Evolutionary conservation across 1,284 basidiomycete species (phyloP), one percentile per base, ranked within the genome.

Genomic region (Tranzscheliella williamsii): DNA sequence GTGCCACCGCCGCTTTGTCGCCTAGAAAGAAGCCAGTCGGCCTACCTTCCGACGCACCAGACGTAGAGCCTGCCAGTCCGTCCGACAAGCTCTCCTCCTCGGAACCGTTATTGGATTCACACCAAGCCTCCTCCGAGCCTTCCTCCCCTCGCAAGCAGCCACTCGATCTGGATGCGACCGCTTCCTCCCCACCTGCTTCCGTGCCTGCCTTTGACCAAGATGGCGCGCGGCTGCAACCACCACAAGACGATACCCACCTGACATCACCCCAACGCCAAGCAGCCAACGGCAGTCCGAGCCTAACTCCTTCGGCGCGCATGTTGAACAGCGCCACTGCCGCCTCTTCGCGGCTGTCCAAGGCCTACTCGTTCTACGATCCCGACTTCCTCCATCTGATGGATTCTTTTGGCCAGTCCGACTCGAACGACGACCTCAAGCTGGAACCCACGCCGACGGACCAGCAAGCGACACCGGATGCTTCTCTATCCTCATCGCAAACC

Each of bases 311-410:
- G n/a, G n/a, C n/a, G n/a, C n/a, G n/a, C n/a, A n/a, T n/a, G n/a
- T n/a, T n/a, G n/a, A n/a, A n/a, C n/a, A 29, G 27, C 11, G 60
- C 60, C 3, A 53, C 60, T 0, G 46, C 44, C 9, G 46, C 56
- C 18, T 61, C 52, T 2, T 53, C 52, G 4, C 47, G 63, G 5
- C 37, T 57, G 5, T 60, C 63, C 24, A 61, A 63, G 33, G 84
- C 88, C 20, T 87, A 90, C 72, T 91, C 89, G 8, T 84, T 92
- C 81, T 86, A 85, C 62, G 83, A 85, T 31, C 81, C 84, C 2
- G 90, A 91, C 76, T 90, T 92, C 62, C 84, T 86, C 1, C 74
- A 76, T 31, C 72, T 81, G 32, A 70, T 81, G 35, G 77, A 79
- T 36, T 72, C 75, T 11, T 76, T 81, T 32, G 65, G 70, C 23